phyloP scores from a whole-genome alignment of 2,329 filamentous ascomycete genomes.

The Curvularia eragrostidis region DNA sequence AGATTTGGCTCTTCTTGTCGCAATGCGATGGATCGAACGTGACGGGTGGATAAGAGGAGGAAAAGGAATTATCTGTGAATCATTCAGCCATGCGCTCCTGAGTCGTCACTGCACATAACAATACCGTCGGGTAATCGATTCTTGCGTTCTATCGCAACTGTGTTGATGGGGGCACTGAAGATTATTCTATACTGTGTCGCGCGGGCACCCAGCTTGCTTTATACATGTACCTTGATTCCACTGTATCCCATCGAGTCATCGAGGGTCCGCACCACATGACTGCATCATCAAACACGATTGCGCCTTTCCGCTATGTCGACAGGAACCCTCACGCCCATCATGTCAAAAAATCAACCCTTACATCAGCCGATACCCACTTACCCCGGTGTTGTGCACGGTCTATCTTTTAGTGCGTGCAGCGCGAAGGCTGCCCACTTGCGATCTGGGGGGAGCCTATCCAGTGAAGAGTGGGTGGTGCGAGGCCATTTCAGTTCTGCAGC shows the following conservation, averaged over 20 bases:
- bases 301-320: background rate
- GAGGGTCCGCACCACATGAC: slow-evolving; percentile 7
- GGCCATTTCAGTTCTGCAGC: background rate
- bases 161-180: background rate
- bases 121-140: background rate
- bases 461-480: background rate
- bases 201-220: slow-evolving; percentile 1
- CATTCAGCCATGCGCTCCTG: background rate
- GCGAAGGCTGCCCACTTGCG: background rate
- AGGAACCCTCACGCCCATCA: background rate
- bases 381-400: background rate
- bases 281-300: background rate
- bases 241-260: background rate
- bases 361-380: background rate
- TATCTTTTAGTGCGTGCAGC: background rate
- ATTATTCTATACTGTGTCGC: background rate
- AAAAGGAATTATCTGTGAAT: background rate
- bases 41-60: no score
- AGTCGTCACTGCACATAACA: background rate
- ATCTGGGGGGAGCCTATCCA: background rate
- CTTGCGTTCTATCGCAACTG: background rate
- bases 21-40: background rate
- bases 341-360: background rate
- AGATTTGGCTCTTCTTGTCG: background rate
- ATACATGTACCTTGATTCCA: slow-evolving; percentile 2